Conservation (phyloP, 768 basidiomycete genomes). For the Filobasidium floriforme region DNA sequence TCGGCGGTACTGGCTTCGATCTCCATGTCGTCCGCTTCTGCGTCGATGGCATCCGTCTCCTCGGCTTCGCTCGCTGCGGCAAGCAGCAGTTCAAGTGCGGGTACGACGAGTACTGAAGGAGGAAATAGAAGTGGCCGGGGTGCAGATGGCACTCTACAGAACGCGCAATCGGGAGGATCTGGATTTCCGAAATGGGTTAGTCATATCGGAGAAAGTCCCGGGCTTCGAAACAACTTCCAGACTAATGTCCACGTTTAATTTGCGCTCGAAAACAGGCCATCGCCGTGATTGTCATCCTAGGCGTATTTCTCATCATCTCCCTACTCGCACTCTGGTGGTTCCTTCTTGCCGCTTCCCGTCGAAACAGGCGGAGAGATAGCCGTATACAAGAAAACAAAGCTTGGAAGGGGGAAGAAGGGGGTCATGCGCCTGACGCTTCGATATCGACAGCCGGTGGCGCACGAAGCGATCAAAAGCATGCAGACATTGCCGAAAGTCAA, state of each 20-base stretch:
- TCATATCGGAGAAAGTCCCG: not conserved
- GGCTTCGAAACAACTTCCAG: too few relatives aligned
- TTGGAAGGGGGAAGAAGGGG: not conserved
- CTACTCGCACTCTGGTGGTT: slow-evolving; percentile 67
- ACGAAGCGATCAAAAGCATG: not conserved
- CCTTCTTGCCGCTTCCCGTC: slow-evolving; percentile 52
- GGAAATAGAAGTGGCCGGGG: slow-evolving; percentile 18
- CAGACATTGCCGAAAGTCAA: not conserved
- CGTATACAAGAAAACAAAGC: not conserved
- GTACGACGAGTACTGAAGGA: not conserved
- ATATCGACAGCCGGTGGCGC: not conserved
- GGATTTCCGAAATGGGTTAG: slow-evolving; percentile 65
- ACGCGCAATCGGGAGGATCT: slow-evolving; percentile 44
- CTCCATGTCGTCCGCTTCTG: slow-evolving; percentile 39
- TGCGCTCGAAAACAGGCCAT: slow-evolving; percentile 51
- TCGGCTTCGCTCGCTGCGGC: slow-evolving; percentile 30
- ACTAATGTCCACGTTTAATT: not conserved
- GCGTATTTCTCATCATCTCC: slow-evolving; percentile 63
- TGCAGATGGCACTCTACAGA: slow-evolving; percentile 24
- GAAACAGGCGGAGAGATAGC: not conserved
- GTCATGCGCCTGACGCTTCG: not conserved
- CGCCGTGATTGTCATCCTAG: slow-evolving; percentile 77
- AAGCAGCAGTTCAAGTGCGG: not conserved
- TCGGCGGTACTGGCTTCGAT: slow-evolving; percentile 60
- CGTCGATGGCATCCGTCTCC: slow-evolving; percentile 44